phyloP scores from a whole-genome alignment of 116 monocot species.

The Cymodocea nodosa region DNA sequence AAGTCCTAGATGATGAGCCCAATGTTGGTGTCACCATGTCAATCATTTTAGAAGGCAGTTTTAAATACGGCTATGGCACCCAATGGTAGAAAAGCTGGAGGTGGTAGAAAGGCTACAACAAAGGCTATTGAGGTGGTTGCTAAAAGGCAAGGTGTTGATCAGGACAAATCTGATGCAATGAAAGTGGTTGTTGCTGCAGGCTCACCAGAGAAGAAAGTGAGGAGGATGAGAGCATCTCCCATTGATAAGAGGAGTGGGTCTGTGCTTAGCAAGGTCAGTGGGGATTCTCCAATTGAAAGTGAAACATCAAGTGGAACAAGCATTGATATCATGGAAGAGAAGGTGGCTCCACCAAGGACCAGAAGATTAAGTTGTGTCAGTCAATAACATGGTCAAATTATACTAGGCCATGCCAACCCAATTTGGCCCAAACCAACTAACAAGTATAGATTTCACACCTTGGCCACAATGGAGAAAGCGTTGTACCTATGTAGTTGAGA shows the following conservation, averaged over 20 bases:
- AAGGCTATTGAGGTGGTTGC: constrained; percentile 8
- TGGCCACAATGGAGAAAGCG: no score
- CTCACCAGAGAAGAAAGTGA: constrained; percentile 88
- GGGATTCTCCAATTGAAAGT: background rate
- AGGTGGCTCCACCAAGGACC: background rate
- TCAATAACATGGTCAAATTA: no score
- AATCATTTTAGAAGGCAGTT: constrained; percentile 21
- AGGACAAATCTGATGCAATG: constrained; percentile 15
- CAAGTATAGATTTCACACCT: no score
- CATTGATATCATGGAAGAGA: background rate
- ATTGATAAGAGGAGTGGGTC: constrained; percentile 85
- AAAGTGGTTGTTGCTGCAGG: constrained; percentile 22
- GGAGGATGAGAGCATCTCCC: constrained; percentile 76
- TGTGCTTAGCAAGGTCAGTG: constrained; percentile 17
- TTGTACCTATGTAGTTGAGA: no score
- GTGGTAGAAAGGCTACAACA: constrained; percentile 30
- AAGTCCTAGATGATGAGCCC: constrained; percentile 18
- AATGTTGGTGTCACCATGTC: constrained; percentile 8
- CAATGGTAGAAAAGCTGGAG: constrained; percentile 24
- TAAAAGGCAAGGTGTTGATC: constrained; percentile 30
- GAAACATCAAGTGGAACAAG: background rate
- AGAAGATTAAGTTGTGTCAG: no score
- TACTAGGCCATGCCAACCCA: no score
- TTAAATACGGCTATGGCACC: constrained; percentile 13
- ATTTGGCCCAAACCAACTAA: no score